phyloP scores from a whole-genome alignment of 371 early-diverging fungal species.

The Synchytrium microbalum region DNA sequence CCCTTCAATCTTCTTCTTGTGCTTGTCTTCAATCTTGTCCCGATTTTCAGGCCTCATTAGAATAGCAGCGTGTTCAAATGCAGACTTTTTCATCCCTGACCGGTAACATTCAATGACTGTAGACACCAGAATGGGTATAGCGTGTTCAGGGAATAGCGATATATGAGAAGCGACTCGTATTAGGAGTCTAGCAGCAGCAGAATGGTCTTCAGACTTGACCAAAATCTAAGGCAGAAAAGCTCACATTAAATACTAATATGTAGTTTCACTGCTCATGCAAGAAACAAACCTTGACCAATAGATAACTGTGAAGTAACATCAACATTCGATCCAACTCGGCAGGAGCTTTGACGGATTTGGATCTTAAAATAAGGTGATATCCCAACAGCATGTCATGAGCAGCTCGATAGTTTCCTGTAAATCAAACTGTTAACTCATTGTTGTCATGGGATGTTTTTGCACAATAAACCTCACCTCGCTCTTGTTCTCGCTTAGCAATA shows the following conservation, averaged over 20 bases:
- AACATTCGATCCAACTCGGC: slow-evolving; percentile 43
- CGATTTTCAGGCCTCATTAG: slow-evolving; percentile 49
- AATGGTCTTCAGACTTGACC: slow-evolving; percentile 35
- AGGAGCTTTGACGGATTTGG: slow-evolving; percentile 29
- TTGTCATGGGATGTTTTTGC: background rate
- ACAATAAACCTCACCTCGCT: slow-evolving; percentile 17
- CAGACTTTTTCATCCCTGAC: slow-evolving; percentile 32
- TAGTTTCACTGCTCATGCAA: background rate
- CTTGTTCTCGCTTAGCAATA: slow-evolving; percentile 47
- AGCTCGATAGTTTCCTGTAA: slow-evolving; percentile 40
- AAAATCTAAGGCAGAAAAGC: slow-evolving; percentile 24
- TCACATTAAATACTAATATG: background rate
- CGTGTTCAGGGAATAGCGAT: slow-evolving; percentile 40
- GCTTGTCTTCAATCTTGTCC: slow-evolving; percentile 39
- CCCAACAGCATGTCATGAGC: slow-evolving; percentile 44
- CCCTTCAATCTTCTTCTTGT: slow-evolving; percentile 44
- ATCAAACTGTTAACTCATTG: background rate
- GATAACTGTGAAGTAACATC: slow-evolving; percentile 46
- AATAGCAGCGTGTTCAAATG: slow-evolving; percentile 42
- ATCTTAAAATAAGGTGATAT: slow-evolving; percentile 30
- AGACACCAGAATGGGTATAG: slow-evolving; percentile 46
- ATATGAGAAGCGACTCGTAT: slow-evolving; percentile 40
- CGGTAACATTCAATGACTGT: slow-evolving; percentile 48
- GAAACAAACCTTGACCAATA: slow-evolving; percentile 42
- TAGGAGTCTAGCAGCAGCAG: slow-evolving; percentile 38